Percentiles rank a stretch among this genome's conserved stretches.
phyloP scores from a whole-genome alignment of 108 stramenopile species.

The Fistulifera pelliculosa region DNA sequence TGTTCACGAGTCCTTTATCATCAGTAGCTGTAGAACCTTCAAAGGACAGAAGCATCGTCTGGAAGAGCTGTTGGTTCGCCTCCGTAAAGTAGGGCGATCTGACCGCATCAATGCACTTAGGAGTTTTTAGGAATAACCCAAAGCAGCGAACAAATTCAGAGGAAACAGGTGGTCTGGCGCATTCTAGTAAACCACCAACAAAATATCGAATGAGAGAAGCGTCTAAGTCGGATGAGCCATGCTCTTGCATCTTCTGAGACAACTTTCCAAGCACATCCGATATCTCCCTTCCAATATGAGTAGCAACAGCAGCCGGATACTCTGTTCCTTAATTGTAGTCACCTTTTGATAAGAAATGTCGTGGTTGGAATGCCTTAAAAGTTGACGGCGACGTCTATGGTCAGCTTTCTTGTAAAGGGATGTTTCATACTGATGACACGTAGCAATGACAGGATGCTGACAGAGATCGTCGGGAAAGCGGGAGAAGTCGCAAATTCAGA shows the following conservation, averaged over 20 bases:
- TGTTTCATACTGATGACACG: slow-evolving; percentile 53
- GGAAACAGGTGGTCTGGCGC: slow-evolving; percentile 58
- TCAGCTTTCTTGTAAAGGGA: slow-evolving; percentile 53
- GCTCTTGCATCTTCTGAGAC: slow-evolving; percentile 33
- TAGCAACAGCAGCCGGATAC: slow-evolving; percentile 58
- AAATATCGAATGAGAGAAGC: slow-evolving; percentile 75
- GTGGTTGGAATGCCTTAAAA: slow-evolving; percentile 68
- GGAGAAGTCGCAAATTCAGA: slow-evolving; percentile 65
- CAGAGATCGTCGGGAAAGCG: slow-evolving; percentile 64
- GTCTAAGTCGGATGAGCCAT: slow-evolving; percentile 48
- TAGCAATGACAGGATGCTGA: slow-evolving; percentile 65
- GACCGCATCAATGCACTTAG: slow-evolving; percentile 58
- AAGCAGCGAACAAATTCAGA: slow-evolving; percentile 43
- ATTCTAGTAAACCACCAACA: slow-evolving; percentile 52
- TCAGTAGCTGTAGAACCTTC: too few species aligned
- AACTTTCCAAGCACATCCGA: slow-evolving; percentile 45
- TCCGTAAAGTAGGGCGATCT: slow-evolving; percentile 59
- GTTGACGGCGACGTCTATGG: slow-evolving; percentile 47
- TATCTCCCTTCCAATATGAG: slow-evolving; percentile 55
- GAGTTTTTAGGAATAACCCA: slow-evolving; percentile 31
- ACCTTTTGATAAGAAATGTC: slow-evolving; percentile 78
- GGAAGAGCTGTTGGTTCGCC: slow-evolving; percentile 5
- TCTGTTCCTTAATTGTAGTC: slow-evolving; percentile 81
- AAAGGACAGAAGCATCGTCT: not conserved
- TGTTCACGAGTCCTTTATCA: too few species aligned